Conservation (phyloP, 2,329 filamentous ascomycete species). For the Diaporthe eres region DNA sequence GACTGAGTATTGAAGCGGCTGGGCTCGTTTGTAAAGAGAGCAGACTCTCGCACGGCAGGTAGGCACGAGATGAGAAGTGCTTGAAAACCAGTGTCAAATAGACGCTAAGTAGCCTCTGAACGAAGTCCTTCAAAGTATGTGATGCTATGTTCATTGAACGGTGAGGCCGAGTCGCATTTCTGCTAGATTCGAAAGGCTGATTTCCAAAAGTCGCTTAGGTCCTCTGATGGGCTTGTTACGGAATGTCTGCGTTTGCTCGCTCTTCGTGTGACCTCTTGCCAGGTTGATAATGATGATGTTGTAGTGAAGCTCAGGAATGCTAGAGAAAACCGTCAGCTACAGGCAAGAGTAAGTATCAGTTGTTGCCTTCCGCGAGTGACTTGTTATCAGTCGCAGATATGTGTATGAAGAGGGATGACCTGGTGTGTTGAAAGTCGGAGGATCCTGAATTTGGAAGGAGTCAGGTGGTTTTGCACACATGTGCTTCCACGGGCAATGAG, state of each 20-base stretch:
- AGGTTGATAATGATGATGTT: not conserved
- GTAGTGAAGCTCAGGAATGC: not conserved
- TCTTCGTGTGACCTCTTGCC: not conserved
- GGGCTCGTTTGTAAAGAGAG: not conserved
- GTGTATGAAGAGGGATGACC: not conserved
- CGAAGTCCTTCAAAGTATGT: not conserved
- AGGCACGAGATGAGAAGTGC: not conserved
- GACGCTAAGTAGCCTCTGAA: not conserved
- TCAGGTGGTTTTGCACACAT: not conserved
- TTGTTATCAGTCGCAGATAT: not conserved
- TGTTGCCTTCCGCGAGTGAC: not conserved
- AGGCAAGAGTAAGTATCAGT: not conserved
- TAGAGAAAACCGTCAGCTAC: not conserved
- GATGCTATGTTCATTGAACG: not conserved
- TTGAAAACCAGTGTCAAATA: not conserved
- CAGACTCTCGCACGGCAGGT: too few species aligned
- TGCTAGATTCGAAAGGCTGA: not conserved
- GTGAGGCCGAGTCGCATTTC: not conserved
- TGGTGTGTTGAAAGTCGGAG: not conserved
- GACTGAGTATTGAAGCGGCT: not conserved
- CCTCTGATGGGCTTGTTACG: not conserved
- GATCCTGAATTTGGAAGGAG: not conserved
- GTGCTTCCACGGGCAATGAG: not conserved
- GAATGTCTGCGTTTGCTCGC: not conserved
- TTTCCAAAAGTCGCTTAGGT: rapidly evolving